Evolutionary conservation across 2,329 filamentous ascomycete genomes (phyloP).

Genomic region (Balansia obtecta): DNA sequence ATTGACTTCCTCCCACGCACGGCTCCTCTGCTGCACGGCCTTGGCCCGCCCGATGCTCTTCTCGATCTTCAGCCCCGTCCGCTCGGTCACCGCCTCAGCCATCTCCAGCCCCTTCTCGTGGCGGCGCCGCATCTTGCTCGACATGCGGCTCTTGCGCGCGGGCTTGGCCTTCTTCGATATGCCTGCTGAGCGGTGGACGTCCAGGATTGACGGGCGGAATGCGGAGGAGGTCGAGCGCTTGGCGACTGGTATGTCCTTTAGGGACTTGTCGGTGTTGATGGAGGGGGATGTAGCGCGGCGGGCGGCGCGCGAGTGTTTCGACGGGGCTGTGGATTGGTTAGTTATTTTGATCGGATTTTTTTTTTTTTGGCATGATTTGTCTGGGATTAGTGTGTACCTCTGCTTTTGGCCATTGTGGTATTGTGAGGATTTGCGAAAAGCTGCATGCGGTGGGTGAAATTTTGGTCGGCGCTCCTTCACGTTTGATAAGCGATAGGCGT

Average conservation of each 20-base stretch:
- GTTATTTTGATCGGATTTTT: too few relatives aligned
- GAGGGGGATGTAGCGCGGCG: constrained; percentile 59
- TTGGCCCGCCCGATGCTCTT: constrained; percentile 39
- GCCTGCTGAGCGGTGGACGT: constrained; percentile 53
- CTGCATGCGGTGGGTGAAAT: too few relatives aligned
- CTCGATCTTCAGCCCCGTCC: constrained; percentile 42
- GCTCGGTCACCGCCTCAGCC: constrained; percentile 47
- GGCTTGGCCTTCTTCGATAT: constrained; percentile 54
- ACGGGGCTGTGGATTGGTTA: constrained; percentile 33
- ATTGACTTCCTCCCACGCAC: constrained; percentile 49
- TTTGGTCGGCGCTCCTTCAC: too few relatives aligned
- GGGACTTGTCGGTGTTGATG: constrained; percentile 59
- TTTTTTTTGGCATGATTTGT: not conserved
- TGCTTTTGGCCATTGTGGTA: constrained; percentile 10
- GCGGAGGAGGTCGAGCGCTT: constrained; percentile 9
- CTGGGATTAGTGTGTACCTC: not conserved
- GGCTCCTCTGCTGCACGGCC: constrained; percentile 34
- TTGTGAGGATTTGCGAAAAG: not conserved
- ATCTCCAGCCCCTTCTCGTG: constrained; percentile 46
- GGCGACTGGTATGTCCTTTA: constrained; percentile 42
- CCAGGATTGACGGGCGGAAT: constrained; percentile 52
- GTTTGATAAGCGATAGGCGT: not conserved
- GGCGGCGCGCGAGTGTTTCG: constrained; percentile 61
- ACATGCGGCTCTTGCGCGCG: constrained; percentile 40
- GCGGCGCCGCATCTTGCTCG: constrained; percentile 40